Evolutionary conservation across 257 asterid species (phyloP), one percentile per base, ranked within the genome.

Genomic region (Ilex asprella): DNA sequence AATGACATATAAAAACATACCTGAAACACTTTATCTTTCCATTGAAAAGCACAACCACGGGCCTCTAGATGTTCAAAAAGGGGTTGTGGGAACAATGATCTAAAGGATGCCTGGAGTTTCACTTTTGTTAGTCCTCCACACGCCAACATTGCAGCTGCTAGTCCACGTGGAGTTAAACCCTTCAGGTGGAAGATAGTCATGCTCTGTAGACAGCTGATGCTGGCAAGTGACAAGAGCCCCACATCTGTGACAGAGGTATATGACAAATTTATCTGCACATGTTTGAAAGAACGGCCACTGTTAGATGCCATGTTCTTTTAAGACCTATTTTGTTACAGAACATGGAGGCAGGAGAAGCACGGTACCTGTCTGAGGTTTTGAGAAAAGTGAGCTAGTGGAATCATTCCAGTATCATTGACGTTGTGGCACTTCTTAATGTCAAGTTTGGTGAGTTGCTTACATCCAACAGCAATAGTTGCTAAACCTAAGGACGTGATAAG

Each of bases 81-180:
- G 39, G 65, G 70, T 58, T 46, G 77, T 5, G 98, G 91, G 76
- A 88, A 66, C 63, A 66, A 46, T 0, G 81, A 75, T 75, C 75
- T 88, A 62, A 91, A 88, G 29, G 79, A 86, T 2, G 79, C 57
- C 3, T 82, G 94, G 52, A 91, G 95, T 77, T 91, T 91, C 44
- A 82, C 96, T 71, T 88, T 91, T 46, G 85, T 87, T 60, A 91
- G 78, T 58, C 96, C 94, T 12, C 87, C 84, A 30, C 97, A 91
- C 2, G 91, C 91, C 69, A 91, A 60, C 55, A 91, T 79, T 11
- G 86, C 89, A 30, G 95, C 87, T 0, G 78, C 85, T 2, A 91
- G 74, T 13, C 96, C 98, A 43, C 67, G 60, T 3, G 94, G 81
- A 32, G 88, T 81, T 77, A 88, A 70, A 10, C 92, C 92, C 53